Base-by-base conservation (phyloP, 1,139 yeast species). In the Yamadazyma spencermartinsiae region DNA sequence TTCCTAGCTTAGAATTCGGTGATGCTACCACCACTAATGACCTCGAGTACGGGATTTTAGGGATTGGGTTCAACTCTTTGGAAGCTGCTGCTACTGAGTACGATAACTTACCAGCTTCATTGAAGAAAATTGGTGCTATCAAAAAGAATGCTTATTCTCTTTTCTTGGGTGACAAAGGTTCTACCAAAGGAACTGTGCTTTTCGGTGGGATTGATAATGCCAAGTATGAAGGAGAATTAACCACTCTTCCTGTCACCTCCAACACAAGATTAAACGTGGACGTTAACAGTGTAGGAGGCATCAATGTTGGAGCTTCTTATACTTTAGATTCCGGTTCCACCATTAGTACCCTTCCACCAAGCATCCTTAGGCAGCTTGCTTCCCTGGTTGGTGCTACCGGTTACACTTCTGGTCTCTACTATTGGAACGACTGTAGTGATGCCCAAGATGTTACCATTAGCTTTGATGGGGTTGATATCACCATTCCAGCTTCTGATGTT, bases 201-300 rank as follows among this genome's bases (percentile, higher is more conserved):
- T 74, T 74, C 55, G 80, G 80, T 2, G 81, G 78, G 2, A 71
- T 76, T 25, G 80, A 76, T 50, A 64, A 68, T 40, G 69, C 74
- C 39, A 74, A 74, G 50, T 72, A 67, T 48, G 25, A 54, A 1
- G 79, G 79, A 2, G 38, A 49, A 10, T 60, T 72, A 40, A 40
- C 34, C 3, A 13, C 32, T 4, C 20, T 43, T 4, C 49, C 50
- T 19, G 56, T 63, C 25, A 42, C 59, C 37, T 53, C 54, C 44
- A 27, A 31, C 3, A 34, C 40, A 2, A 51, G 63, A 39, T 45
- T 60, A 9, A 58, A 57, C 38, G 42, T 64, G 16, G 44, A 49
- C 2, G 46, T 64, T 10, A 46, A 47, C 33, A 36, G 46, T 16
- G 39, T 64, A 10, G 12, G 41, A 3, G 42, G 51, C 10, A 20